Evolutionary conservation across 371 early-diverging fungal genomes (phyloP), one percentile per base, ranked within the genome.

Genomic region (Entomophthora muscae): DNA sequence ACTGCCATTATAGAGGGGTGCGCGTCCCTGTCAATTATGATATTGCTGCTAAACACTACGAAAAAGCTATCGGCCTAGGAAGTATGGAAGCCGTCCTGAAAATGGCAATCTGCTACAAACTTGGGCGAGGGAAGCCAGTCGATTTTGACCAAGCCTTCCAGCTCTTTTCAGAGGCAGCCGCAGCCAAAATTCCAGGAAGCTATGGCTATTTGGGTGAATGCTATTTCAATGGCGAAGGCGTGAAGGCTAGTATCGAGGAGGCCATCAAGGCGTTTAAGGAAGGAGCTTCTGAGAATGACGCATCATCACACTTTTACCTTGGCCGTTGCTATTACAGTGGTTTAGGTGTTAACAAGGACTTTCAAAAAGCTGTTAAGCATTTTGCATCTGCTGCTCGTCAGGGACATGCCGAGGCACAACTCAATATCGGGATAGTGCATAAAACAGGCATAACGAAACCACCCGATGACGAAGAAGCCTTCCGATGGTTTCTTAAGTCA

Each of bases 351-450:
- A 32, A 52, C 13, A 66, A 68, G 30, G 59, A 64, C 53, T 22
- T 33, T 22, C 57, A 60, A 21, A 53, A 65, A 61, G 69, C 69
- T 17, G 65, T 69, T 23, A 55, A 33, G 52, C 63, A 51, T 33
- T 68, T 66, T 57, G 59, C 32, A 26, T 56, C 54, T 13, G 64
- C 69, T 42, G 72, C 66, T 55, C 78, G 74, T 21, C 76, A 78
- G 56, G 82, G 80, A 10, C 77, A 83, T 54, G 73, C 83, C 21
- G 76, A 82, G 13, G 89, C 83, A 1, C 76, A 82, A 61, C 83
- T 83, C 27, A 82, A 82, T 28, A 69, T 89, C 24, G 91, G 87
- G 85, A 90, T 69, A 89, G 91, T 71, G 82, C 77, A 63, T 73
- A 83, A 57, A 82, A 85, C 61, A 84, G 83, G 33, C 77, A 83